These are phyloP conservation scores for Yarrowia bubula DNA, from an alignment of 805 yeast species.

Conservation along the genomic window DNA sequence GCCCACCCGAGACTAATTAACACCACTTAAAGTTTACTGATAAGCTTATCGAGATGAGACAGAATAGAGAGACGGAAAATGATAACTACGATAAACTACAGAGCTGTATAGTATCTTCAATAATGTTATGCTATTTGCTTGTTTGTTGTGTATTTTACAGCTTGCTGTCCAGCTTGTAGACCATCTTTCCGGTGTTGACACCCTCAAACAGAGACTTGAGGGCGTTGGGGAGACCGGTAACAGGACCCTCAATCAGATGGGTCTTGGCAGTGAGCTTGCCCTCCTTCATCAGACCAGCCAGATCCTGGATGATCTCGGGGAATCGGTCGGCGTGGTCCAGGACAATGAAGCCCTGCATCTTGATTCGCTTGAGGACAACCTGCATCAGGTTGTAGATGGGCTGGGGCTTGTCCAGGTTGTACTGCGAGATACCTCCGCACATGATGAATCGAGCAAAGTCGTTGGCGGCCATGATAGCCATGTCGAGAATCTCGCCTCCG, in stretches of 20 bases:
- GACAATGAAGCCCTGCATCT: slow-evolving; percentile 26
- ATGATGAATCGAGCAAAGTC: slow-evolving; percentile 27
- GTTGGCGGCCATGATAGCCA: slow-evolving; percentile 25
- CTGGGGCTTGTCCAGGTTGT: slow-evolving; percentile 23
- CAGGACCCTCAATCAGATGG: slow-evolving; percentile 20
- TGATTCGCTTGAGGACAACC: slow-evolving; percentile 24
- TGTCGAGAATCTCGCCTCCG: slow-evolving; percentile 34
- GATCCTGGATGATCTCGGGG: slow-evolving; percentile 24
- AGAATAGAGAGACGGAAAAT: too few relatives aligned
- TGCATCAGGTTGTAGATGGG: slow-evolving; percentile 6
- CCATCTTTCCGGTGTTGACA: slow-evolving; percentile 27
- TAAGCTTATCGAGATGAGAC: background rate
- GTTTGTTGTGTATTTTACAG: background rate
- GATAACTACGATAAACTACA: too few relatives aligned
- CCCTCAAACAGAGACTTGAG: slow-evolving; percentile 27
- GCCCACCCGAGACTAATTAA: too few relatives aligned
- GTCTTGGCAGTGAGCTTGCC: slow-evolving; percentile 23
- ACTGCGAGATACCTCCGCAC: slow-evolving; percentile 27
- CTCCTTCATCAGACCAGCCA: background rate
- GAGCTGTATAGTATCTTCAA: too few relatives aligned
- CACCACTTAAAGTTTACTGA: background rate
- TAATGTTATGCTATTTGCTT: background rate
- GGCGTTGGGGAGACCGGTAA: slow-evolving; percentile 23
- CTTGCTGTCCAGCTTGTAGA: slow-evolving; percentile 16
- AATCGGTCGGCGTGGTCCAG: slow-evolving; percentile 17